phyloP scores from a whole-genome alignment of 805 yeast genomes.

The Candida easanensis region DNA sequence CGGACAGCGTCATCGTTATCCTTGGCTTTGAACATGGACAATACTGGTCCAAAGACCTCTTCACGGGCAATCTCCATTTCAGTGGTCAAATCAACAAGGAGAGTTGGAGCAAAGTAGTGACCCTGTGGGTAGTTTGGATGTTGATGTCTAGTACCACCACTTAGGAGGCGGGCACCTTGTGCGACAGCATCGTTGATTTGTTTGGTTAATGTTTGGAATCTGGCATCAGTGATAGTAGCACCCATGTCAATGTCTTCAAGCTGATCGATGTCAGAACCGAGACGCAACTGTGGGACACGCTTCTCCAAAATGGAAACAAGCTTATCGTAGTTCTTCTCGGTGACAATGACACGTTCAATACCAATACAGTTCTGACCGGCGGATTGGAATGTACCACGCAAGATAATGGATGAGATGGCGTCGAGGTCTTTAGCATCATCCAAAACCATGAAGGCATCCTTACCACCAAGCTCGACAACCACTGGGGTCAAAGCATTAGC shows the following conservation, averaged over 20 bases:
- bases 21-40: slow-evolving; percentile 74
- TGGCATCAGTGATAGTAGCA: slow-evolving; percentile 80
- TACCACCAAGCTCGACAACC: slow-evolving; percentile 95
- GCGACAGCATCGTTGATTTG: slow-evolving; percentile 71
- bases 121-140: slow-evolving; percentile 97
- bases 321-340: slow-evolving; percentile 62
- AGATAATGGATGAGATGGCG: slow-evolving; percentile 68
- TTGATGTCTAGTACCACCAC: slow-evolving; percentile 75
- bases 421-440: slow-evolving; percentile 68
- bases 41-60: slow-evolving; percentile 93
- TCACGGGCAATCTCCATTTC: slow-evolving; percentile 78
- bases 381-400: slow-evolving; percentile 96
- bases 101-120: slow-evolving; percentile 88
- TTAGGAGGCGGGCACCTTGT: slow-evolving; percentile 75
- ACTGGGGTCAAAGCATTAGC: slow-evolving; percentile 88
- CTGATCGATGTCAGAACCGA: slow-evolving; percentile 93
- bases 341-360: slow-evolving; percentile 86
- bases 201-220: slow-evolving; percentile 65
- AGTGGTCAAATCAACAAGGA: slow-evolving; percentile 76
- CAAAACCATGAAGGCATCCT: slow-evolving; percentile 84
- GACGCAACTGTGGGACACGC: slow-evolving; percentile 59
- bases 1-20: slow-evolving; percentile 64
- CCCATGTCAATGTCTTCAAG: slow-evolving; percentile 93
- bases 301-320: slow-evolving; percentile 54
- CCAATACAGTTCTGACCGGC: slow-evolving; percentile 99